Percentiles rank a stretch among this genome's conserved stretches.
Conservation (phyloP, 768 basidiomycete species). For the Amanita fuliginea region DNA sequence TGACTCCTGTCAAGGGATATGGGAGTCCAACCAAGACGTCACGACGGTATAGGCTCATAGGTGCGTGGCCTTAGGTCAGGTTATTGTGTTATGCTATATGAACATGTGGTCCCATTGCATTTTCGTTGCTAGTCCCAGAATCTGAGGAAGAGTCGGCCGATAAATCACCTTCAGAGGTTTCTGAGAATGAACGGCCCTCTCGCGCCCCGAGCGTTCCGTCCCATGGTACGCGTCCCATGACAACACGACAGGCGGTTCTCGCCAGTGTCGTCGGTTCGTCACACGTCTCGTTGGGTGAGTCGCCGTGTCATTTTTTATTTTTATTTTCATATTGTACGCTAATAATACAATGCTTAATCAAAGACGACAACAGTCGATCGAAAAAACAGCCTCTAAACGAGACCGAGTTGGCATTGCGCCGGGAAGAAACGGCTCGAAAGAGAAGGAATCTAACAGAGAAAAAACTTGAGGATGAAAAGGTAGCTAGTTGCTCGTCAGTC, state of each 20-base stretch:
- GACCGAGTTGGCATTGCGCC: slow-evolving; percentile 58
- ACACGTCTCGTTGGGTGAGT: slow-evolving; percentile 53
- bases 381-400: slow-evolving; percentile 65
- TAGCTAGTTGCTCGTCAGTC: slow-evolving; percentile 16
- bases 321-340: neutral
- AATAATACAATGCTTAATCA: neutral
- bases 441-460: slow-evolving; percentile 73
- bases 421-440: slow-evolving; percentile 77
- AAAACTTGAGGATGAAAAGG: slow-evolving; percentile 82
- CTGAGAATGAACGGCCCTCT: slow-evolving; percentile 10
- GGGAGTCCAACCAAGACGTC: slow-evolving; percentile 11
- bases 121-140: slow-evolving; percentile 19
- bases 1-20: slow-evolving; percentile 18
- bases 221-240: slow-evolving; percentile 28
- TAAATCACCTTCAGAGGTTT: slow-evolving; percentile 14
- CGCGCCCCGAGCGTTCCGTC: slow-evolving; percentile 18
- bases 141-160: slow-evolving; percentile 28
- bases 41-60: slow-evolving; percentile 19
- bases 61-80: neutral
- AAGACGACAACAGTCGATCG: slow-evolving; percentile 19
- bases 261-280: slow-evolving; percentile 58
- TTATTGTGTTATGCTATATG: too few species aligned
- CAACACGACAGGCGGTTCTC: slow-evolving; percentile 58
- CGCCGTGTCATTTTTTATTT: neutral
- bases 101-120: neutral